phyloP scores from a whole-genome alignment of 495 filamentous ascomycete genomes.

The Xylaria cubensis region DNA sequence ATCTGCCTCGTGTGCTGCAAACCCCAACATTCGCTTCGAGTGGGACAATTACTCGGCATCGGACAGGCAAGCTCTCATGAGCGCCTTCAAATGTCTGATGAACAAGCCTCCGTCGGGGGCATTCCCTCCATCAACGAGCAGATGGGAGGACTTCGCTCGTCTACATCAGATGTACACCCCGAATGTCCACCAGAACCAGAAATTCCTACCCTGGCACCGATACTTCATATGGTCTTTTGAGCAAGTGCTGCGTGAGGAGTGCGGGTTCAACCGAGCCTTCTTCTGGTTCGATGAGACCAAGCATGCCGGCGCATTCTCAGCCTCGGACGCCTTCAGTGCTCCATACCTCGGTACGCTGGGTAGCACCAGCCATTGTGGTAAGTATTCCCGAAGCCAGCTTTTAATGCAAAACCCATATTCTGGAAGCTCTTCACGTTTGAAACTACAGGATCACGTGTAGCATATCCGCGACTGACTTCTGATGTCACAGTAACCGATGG shows the following conservation, averaged over 20 bases:
- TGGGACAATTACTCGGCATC: conserved; percentile 33
- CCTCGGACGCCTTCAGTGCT: conserved; percentile 23
- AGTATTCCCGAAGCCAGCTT: not conserved
- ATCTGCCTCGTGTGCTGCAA: conserved; percentile 21
- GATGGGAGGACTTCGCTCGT: conserved; percentile 28
- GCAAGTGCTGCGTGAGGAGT: conserved; percentile 61
- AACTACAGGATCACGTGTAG: not conserved
- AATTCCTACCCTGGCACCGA: conserved; percentile 64
- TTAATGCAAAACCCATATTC: not conserved
- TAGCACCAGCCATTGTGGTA: conserved; percentile 29
- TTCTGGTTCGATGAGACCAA: conserved; percentile 32
- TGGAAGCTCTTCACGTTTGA: not conserved
- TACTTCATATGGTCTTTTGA: conserved; percentile 63
- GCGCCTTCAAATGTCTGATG: conserved; percentile 35
- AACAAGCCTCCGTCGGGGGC: conserved; percentile 30
- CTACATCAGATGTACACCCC: conserved; percentile 24
- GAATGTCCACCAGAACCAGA: conserved; percentile 35
- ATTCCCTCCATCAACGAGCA: conserved; percentile 27
- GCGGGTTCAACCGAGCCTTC: conserved; percentile 44
- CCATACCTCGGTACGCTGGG: conserved; percentile 19
- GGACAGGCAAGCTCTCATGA: conserved; percentile 32
- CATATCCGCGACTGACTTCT: not conserved
- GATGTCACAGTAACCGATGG: conserved; percentile 33
- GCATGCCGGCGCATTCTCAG: conserved; percentile 25
- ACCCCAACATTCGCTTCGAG: conserved; percentile 33